phyloP scores from a whole-genome alignment of 2,329 filamentous ascomycete species.

The Colletotrichum aenigma region DNA sequence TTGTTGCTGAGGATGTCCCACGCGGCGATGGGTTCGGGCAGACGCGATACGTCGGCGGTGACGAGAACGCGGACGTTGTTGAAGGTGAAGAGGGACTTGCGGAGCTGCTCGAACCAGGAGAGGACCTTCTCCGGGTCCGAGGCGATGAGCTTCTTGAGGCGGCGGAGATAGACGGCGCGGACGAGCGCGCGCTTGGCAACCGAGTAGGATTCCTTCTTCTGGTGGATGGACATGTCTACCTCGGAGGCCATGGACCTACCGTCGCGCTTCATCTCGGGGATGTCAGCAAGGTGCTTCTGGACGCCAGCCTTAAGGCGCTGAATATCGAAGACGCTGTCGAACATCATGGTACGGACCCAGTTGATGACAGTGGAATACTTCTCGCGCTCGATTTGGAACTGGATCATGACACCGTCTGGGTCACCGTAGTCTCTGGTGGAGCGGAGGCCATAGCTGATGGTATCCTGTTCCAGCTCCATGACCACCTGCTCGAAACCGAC shows the following conservation, averaged over 20 bases:
- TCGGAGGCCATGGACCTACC: constrained; percentile 71
- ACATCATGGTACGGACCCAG: constrained; percentile 87
- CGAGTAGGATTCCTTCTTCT: constrained; percentile 75
- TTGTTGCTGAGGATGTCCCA: constrained; percentile 71
- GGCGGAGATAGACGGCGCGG: constrained; percentile 85
- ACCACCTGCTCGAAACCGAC: constrained; percentile 93
- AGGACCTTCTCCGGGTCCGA: constrained; percentile 79
- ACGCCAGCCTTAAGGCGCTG: constrained; percentile 66
- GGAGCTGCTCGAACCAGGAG: constrained; percentile 76
- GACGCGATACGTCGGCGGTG: constrained; percentile 77
- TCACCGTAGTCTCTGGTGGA: constrained; percentile 74
- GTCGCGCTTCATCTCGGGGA: constrained; percentile 89
- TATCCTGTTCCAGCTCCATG: constrained; percentile 88
- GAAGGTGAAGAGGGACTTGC: constrained; percentile 77
- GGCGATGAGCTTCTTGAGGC: constrained; percentile 80
- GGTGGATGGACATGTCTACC: constrained; percentile 79
- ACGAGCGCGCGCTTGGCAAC: constrained; percentile 84
- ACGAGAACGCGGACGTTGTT: constrained; percentile 87
- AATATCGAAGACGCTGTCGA: constrained; percentile 86
- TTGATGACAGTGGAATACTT: constrained; percentile 84
- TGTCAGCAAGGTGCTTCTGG: constrained; percentile 85
- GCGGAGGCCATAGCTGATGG: constrained; percentile 80
- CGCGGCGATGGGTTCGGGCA: constrained; percentile 75
- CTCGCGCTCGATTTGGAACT: constrained; percentile 84
- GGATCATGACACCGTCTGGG: constrained; percentile 79